phyloP scores from a whole-genome alignment of 805 yeast genomes.

The Candida cerambycidarum region DNA sequence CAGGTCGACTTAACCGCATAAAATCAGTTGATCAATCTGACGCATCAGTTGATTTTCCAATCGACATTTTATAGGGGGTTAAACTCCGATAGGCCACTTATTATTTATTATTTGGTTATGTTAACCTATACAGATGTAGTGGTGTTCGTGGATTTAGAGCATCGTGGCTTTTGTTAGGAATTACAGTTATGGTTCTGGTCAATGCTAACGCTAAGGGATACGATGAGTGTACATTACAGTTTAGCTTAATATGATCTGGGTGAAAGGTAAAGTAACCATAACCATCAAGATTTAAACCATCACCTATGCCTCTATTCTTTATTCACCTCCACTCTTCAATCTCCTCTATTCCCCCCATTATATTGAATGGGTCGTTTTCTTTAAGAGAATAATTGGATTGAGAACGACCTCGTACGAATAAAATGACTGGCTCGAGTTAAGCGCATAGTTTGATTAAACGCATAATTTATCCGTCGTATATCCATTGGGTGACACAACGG shows the following conservation, averaged over 20 bases:
- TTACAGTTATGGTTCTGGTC: no score
- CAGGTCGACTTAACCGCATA: slow-evolving; percentile 8
- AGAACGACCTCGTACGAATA: not conserved
- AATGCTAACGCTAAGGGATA: no score
- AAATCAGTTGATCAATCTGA: slow-evolving; percentile 8
- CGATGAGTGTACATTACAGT: no score
- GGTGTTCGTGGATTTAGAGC: not conserved
- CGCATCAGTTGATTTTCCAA: slow-evolving; percentile 10
- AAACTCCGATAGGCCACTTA: not conserved
- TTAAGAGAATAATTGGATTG: not conserved
- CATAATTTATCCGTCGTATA: slow-evolving; percentile 5
- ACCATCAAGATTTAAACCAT: no score
- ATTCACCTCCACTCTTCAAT: no score
- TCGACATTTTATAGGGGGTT: no score
- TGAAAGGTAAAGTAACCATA: no score
- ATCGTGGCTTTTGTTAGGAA: no score
- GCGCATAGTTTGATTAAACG: slow-evolving; percentile 1
- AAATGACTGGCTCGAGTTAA: not conserved
- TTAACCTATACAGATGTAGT: not conserved
- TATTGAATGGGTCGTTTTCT: not conserved
- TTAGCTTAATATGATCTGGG: no score
- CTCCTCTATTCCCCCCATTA: no score
- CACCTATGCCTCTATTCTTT: no score
- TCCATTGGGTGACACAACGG: no score
- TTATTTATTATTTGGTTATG: not conserved